Percentiles rank a stretch among this genome's conserved stretches.
Evolutionary conservation across 345 rosid species (phyloP).

Genomic region (Firmiana major): DNA sequence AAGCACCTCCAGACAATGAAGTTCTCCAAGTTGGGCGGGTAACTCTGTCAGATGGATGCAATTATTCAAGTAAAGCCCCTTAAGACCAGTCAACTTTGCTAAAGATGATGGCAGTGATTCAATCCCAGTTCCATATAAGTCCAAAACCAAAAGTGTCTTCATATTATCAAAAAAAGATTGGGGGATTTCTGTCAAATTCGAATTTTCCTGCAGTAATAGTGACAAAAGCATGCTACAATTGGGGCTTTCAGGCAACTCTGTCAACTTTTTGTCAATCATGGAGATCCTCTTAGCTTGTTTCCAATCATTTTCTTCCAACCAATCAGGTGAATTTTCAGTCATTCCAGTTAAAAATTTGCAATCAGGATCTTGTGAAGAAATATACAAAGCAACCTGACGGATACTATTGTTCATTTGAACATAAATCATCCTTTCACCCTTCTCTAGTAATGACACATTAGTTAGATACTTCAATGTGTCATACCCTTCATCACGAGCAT

Average conservation of each 20-base stretch:
- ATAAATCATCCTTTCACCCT: neutral
- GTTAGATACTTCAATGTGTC: neutral
- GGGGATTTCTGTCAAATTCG: slow-evolving; percentile 6
- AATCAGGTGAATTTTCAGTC: neutral
- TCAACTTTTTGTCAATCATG: slow-evolving; percentile 4
- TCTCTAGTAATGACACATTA: slow-evolving; percentile 16
- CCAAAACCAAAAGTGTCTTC: slow-evolving; percentile 1
- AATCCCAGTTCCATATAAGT: slow-evolving; percentile 6
- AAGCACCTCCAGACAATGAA: slow-evolving; percentile 14
- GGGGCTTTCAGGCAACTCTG: slow-evolving; percentile 5
- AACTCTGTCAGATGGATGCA: slow-evolving; percentile 2
- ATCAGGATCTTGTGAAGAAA: neutral
- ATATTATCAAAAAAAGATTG: neutral
- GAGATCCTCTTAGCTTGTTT: slow-evolving; percentile 10
- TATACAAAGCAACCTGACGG: slow-evolving; percentile 11
- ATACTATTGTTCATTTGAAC: slow-evolving; percentile 10
- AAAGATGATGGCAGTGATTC: slow-evolving; percentile 8
- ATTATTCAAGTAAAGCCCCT: slow-evolving; percentile 11
- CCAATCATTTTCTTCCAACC: neutral
- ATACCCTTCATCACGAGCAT: slow-evolving; percentile 1
- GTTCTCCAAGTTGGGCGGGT: neutral
- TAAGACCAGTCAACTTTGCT: neutral
- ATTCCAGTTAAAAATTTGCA: neutral
- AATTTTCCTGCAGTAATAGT: slow-evolving; percentile 7
- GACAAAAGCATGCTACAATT: slow-evolving; percentile 6